These are phyloP conservation scores for Linnemannia elongata DNA, from an alignment of 192 early-diverging fungal genomes.

Conservation along the genomic window DNA sequence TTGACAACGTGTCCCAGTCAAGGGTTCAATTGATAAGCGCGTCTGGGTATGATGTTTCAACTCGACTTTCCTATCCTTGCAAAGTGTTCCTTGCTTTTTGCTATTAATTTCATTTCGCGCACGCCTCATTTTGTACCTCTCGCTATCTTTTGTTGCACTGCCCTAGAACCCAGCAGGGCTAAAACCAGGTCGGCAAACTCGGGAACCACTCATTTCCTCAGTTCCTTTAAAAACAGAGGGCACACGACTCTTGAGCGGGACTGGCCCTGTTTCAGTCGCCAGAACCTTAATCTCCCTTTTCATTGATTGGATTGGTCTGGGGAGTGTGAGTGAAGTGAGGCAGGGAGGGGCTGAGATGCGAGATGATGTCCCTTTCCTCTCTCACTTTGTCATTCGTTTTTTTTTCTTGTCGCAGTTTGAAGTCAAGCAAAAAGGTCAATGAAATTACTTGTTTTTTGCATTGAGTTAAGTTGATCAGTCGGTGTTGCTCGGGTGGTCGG, in stretches of 20 bases:
- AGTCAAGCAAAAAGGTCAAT: background rate
- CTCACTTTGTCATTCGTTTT: background rate
- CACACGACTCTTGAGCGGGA: background rate
- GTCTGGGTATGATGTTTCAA: no score
- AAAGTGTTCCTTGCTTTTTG: no score
- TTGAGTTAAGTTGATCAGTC: background rate
- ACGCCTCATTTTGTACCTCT: no score
- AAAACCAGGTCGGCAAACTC: background rate
- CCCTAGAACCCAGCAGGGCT: background rate
- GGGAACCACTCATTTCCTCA: background rate
- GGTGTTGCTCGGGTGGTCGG: background rate
- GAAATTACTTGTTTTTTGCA: background rate
- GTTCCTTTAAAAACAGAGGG: background rate
- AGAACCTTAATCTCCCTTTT: background rate
- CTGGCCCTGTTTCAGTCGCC: background rate
- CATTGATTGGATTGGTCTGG: background rate
- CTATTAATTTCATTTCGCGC: no score
- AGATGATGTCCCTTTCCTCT: background rate
- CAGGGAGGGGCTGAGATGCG: no score
- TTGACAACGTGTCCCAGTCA: no score
- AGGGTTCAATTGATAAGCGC: no score
- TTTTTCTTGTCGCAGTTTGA: background rate
- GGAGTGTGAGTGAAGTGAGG: background rate
- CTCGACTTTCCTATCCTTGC: background rate
- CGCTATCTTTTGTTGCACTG: no score